Evolutionary conservation across 768 basidiomycete genomes (phyloP), one percentile per base, ranked within the genome.

Genomic region (Pholiota microspora): DNA sequence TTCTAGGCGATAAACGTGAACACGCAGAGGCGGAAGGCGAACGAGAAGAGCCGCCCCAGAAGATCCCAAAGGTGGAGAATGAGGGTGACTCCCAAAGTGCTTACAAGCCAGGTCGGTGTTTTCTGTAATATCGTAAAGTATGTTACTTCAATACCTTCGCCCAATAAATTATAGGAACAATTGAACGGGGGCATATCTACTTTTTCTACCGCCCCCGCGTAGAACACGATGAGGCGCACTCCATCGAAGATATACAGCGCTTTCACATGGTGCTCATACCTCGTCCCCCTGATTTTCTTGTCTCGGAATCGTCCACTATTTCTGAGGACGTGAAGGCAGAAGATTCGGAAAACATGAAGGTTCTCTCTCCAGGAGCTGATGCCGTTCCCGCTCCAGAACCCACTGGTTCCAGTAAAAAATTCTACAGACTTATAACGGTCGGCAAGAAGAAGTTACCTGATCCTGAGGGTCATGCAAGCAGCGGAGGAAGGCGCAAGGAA

Each of bases 141-240:
- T 36, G n/a, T 42, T 8, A 28, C 21, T 10, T 45, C 9, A 15
- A 4, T 13, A 8, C 3, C 46, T 13, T 16, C n/a, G n/a, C n/a
- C n/a, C n/a, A n/a, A n/a, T n/a, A n/a, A n/a, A n/a, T n/a, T n/a
- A n/a, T 18, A 83, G 81, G 81, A 7, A 78, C 77, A 8, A 81
- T 81, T 48, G 81, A 84, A 59, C 69, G 82, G 13, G 83, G 82
- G 7, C 79, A 84, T 56, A 74, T 86, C 42, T 85, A 85, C 67
- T 84, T 86, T 65, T 80, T 84, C 68, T 86, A 83, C 61, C 78
- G 81, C 9, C 84, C 83, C 3, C 76, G 79, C 25, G 82, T 84
- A 16, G 67, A 83, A 59, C 63, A 70, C 12, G 77, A 82, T 54
- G 76, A 82, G 54, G 80, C 75, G 0, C 63, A 77, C n/a, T 79